These are phyloP conservation scores for Trichoderma harzianum DNA, from an alignment of 2,329 filamentous ascomycete genomes.

Conservation along the genomic window DNA sequence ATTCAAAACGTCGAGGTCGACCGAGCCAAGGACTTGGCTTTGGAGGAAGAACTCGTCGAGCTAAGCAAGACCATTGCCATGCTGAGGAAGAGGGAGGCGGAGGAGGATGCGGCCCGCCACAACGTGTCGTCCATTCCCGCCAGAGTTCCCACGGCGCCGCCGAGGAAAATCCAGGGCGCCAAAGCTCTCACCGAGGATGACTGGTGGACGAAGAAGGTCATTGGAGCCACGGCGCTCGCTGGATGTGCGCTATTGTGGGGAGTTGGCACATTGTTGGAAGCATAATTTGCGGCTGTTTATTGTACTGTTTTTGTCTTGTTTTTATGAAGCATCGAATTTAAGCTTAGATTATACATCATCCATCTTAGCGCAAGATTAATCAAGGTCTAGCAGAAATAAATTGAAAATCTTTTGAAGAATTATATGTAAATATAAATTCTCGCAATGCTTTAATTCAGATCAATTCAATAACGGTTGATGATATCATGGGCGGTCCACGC, in stretches of 20 bases:
- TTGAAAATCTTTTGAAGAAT: not conserved
- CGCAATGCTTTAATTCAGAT: not conserved
- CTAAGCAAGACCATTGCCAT: constrained; percentile 65
- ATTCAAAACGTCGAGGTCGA: constrained; percentile 96
- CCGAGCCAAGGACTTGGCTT: constrained; percentile 52
- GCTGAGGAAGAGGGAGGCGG: constrained; percentile 47
- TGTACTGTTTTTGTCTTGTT: not conserved
- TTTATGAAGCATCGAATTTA: not conserved
- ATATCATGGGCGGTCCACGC: not conserved
- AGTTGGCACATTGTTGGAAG: constrained; percentile 51
- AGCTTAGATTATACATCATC: not conserved
- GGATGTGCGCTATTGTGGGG: constrained; percentile 60
- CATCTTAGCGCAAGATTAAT: not conserved
- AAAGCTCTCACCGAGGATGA: constrained; percentile 63
- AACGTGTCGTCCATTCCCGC: constrained; percentile 29
- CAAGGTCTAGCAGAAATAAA: not conserved
- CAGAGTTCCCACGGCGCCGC: constrained; percentile 28
- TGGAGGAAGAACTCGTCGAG: constrained; percentile 72
- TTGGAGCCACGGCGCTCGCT: constrained; percentile 60
- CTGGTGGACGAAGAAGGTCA: constrained; percentile 64
- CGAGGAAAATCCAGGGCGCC: constrained; percentile 36
- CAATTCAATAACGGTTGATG: not conserved
- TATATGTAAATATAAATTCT: not conserved
- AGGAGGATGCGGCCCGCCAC: constrained; percentile 36
- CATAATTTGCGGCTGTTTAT: constrained; percentile 6